Conservation (phyloP, 768 basidiomycete species). For the Boletus sp. region DNA sequence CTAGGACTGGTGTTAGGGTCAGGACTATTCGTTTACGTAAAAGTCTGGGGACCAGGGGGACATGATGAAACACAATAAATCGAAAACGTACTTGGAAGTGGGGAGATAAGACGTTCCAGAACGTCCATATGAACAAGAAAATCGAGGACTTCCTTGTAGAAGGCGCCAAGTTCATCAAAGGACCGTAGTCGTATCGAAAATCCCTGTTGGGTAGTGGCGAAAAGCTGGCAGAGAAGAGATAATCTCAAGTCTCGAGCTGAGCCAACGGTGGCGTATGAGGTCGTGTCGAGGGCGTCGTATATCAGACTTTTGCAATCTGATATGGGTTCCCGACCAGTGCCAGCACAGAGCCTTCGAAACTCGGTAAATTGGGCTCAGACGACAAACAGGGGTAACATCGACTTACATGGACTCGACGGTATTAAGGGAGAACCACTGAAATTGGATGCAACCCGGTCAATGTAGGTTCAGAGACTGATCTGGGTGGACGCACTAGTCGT, state of each 20-base stretch:
- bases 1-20: slow-evolving; percentile 37
- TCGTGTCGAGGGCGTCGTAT: slow-evolving; percentile 31
- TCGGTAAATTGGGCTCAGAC: not conserved
- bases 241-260: slow-evolving; percentile 37
- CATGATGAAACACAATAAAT: not conserved
- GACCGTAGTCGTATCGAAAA: slow-evolving; percentile 31
- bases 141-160: slow-evolving; percentile 35
- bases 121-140: slow-evolving; percentile 35
- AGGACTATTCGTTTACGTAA: slow-evolving; percentile 10
- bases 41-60: not conserved
- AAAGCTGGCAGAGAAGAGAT: slow-evolving; percentile 37
- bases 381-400: not conserved
- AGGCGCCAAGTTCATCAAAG: slow-evolving; percentile 28
- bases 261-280: slow-evolving; percentile 20
- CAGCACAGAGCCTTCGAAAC: slow-evolving; percentile 38
- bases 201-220: slow-evolving; percentile 32
- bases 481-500: slow-evolving; percentile 34
- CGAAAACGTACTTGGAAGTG: slow-evolving; percentile 35
- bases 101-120: slow-evolving; percentile 36
- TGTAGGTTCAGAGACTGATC: slow-evolving; percentile 6
- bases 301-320: slow-evolving; percentile 34
- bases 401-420: slow-evolving; percentile 40
- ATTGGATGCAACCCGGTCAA: slow-evolving; percentile 15
- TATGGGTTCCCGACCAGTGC: slow-evolving; percentile 41
- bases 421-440: slow-evolving; percentile 42